Evolutionary conservation across 805 yeast species (phyloP), one percentile per base, ranked within the genome.

Genomic region (Candida ortonii): DNA sequence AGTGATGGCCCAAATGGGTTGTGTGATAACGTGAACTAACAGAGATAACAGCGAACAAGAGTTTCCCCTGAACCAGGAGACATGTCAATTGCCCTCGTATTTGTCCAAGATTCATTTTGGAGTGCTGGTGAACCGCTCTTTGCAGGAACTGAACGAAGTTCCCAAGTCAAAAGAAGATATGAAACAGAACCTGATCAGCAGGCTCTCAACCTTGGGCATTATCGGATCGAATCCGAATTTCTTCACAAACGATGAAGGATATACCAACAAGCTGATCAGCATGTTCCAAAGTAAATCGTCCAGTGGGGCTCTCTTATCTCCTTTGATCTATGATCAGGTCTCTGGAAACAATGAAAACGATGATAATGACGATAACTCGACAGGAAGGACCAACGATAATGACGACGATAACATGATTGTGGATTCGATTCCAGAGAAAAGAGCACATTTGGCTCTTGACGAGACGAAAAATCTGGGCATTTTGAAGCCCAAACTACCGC

Each of bases 51-150:
- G n/a, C n/a, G n/a, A n/a, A n/a, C n/a, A n/a, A n/a, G n/a, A n/a
- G n/a, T n/a, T n/a, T n/a, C n/a, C n/a, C n/a, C n/a, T n/a, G n/a
- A n/a, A n/a, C n/a, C n/a, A n/a, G 5, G 26, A 15, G 13, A 34
- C 30, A 29, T 21, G 24, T 12, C n/a, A 24, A 11, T 13, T 54
- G 15, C 59, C 59, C 12, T 49, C 57, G 2, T 54, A 54, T 31
- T 30, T 53, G 4, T 17, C 34, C 4, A 50, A 52, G 29, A 28
- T 42, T 11, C 44, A 40, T 16, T 47, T 33, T 25, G 59, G 59
- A 3, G 39, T 46, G 2, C 22, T 30, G 16, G 21, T 45, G 21
- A 38, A 47, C 16, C 29, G 43, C 17, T 22, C 41, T 13, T 16
- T 44, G n/a, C 13, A 33, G 12, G 39, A 39, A 16, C 14, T 35